Evolutionary conservation across 306 rosid genomes (phyloP), one percentile per base, ranked within the genome.

Genomic region (Lotus japonicus): DNA sequence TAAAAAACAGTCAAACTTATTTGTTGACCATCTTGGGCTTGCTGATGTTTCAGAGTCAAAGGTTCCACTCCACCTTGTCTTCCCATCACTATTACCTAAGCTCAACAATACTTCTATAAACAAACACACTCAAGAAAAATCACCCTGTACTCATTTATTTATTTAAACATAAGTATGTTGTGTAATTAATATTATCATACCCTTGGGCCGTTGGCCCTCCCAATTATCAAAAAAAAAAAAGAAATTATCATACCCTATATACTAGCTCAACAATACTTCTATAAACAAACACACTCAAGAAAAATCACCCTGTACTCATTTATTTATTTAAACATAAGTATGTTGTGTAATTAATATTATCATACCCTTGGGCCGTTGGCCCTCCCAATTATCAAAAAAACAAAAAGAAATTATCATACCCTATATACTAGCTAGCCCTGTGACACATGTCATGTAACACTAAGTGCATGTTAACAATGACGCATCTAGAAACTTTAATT

Each of bases 11-110:
- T 89, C 96, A 89, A 85, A 81, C 72, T 52, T 58, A 81, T 51
- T 53, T 72, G 80, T 36, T 87, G 87, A 83, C 90, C 87, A 79
- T 81, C 89, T 87, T 79, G 90, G 92, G 82, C 7, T 80, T 79
- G 85, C 79, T 51, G 80, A 42, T 33, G 74, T 77, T 77, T 77
- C 85, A 70, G 73, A 79, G 83, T 84, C 92, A 86, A 89, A 81
- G 81, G 84, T 73, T 76, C 71, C 33, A 17, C 0, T 9, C 21
- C 41, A 52, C 14, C 60, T 67, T 38, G 62, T 73, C 80, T 68
- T 80, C 70, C 67, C 73, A 23, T 77, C 88, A 72, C 82, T 78
- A 66, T 64, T 77, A 79, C 84, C 92, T 72, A 84, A 78, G 84
- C 81, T 69, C 3, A 63, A 52, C 7, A 5, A 31, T 3, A 21